A percentile compares a stretch with the other conserved stretches of the same genome.
Evolutionary conservation across 148 eudicot genomes (phyloP).

Genomic region (Limonium bicolor): DNA sequence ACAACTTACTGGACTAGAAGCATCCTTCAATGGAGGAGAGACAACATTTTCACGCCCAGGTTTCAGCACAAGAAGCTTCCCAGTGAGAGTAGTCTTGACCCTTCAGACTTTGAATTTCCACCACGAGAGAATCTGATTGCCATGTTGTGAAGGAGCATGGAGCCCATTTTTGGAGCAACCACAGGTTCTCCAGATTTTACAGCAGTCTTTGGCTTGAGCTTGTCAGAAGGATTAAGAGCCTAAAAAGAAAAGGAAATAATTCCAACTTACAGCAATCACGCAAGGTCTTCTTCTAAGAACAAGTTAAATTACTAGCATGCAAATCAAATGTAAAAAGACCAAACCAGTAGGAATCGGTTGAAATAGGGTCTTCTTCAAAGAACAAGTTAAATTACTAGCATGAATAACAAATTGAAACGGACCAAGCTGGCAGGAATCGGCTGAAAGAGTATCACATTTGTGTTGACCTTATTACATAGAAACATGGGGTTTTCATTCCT

Average conservation of each 20-base stretch:
- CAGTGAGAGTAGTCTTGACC: conserved; percentile 26
- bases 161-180: conserved; percentile 34
- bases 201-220: conserved; percentile 45
- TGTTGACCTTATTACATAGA: too few relatives aligned
- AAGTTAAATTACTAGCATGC: too few relatives aligned
- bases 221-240: conserved; percentile 50
- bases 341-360: too few relatives aligned
- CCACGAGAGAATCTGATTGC: conserved; percentile 35
- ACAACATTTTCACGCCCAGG: conserved; percentile 48
- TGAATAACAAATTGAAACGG: too few relatives aligned
- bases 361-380: too few relatives aligned
- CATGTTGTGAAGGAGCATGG: conserved; percentile 28
- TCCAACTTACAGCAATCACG: too few relatives aligned
- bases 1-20: conserved; percentile 18
- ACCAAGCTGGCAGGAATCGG: too few relatives aligned
- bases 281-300: too few relatives aligned
- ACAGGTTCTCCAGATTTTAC: conserved; percentile 26
- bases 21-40: conserved; percentile 25
- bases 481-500: too few relatives aligned
- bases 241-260: background rate
- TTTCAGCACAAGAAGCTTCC: conserved; percentile 51
- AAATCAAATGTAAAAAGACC: too few relatives aligned
- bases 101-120: conserved; percentile 29
- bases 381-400: too few relatives aligned
- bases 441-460: too few relatives aligned